Conservation (phyloP, 139 green algal genomes). For the Haematococcus lacustris region DNA sequence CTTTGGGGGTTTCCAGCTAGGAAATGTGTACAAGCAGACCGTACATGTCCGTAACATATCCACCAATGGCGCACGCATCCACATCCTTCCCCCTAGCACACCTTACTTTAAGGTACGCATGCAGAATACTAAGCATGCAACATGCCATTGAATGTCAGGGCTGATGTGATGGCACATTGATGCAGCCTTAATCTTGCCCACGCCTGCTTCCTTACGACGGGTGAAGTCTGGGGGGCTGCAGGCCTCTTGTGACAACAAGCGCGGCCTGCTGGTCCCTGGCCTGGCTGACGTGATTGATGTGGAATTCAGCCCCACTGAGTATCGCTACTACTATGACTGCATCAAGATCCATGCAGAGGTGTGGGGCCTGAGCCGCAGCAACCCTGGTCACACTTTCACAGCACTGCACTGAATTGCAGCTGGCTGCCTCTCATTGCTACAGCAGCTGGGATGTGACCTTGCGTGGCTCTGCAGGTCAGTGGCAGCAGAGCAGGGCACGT, state of each 20-base stretch:
- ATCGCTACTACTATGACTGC: slow-evolving; percentile 58
- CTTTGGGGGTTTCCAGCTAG: slow-evolving; percentile 26
- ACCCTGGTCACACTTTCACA: not conserved
- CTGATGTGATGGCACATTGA: no score
- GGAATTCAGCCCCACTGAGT: slow-evolving; percentile 45
- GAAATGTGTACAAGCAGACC: slow-evolving; percentile 24
- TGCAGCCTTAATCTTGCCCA: no score
- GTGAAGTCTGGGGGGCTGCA: no score
- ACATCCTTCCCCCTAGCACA: slow-evolving; percentile 34
- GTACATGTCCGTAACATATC: slow-evolving; percentile 23
- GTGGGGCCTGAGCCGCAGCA: not conserved
- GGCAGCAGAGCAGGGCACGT: no score
- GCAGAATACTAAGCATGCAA: no score
- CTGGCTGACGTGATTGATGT: slow-evolving; percentile 43
- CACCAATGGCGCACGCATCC: slow-evolving; percentile 12
- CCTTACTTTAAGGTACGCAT: slow-evolving; percentile 29
- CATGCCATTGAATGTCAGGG: no score
- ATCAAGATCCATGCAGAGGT: slow-evolving; percentile 49
- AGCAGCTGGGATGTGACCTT: no score
- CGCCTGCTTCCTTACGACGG: no score
- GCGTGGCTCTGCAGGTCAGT: no score
- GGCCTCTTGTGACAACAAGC: slow-evolving; percentile 37
- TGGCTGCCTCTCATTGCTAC: no score
- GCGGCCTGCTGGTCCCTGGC: slow-evolving; percentile 42
- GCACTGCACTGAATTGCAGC: no score